phyloP scores from a whole-genome alignment of 1,284 basidiomycete genomes.

The Austroboletus novae-zelandiae region DNA sequence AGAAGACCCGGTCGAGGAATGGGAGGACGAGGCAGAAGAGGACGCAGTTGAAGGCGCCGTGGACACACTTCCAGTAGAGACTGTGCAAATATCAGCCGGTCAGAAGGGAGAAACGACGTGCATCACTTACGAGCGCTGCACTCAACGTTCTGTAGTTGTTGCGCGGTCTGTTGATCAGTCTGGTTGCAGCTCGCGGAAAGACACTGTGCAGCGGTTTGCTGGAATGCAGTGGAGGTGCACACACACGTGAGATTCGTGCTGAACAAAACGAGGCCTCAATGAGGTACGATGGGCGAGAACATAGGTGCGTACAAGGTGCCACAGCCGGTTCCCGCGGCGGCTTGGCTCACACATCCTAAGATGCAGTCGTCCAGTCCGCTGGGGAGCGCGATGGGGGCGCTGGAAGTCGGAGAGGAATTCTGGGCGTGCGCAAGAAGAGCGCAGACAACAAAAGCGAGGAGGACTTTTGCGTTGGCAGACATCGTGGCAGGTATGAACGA shows the following conservation, averaged over 20 bases:
- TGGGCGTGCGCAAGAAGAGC: constrained; percentile 20
- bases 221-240: constrained; percentile 26
- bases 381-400: background rate
- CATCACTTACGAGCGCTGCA: constrained; percentile 15
- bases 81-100: background rate
- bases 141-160: constrained; percentile 6
- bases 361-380: constrained; percentile 12
- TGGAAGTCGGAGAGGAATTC: background rate
- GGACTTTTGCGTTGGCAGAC: constrained; percentile 14
- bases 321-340: constrained; percentile 4
- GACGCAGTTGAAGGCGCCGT: background rate
- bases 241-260: constrained; percentile 23
- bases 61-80: background rate
- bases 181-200: constrained; percentile 15
- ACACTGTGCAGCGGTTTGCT: constrained; percentile 11
- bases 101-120: too few relatives aligned
- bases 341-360: constrained; percentile 1
- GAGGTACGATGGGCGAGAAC: too few relatives aligned
- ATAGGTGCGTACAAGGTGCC: constrained; percentile 13
- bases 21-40: background rate
- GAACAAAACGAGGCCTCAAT: background rate
- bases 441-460: constrained; percentile 15
- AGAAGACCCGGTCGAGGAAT: background rate
- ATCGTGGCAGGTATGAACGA: constrained; percentile 5
- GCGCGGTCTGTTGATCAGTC: constrained; percentile 7